These are phyloP conservation scores for Nicotiana paniculata DNA, from an alignment of 257 asterid genomes.

Conservation along the genomic window DNA sequence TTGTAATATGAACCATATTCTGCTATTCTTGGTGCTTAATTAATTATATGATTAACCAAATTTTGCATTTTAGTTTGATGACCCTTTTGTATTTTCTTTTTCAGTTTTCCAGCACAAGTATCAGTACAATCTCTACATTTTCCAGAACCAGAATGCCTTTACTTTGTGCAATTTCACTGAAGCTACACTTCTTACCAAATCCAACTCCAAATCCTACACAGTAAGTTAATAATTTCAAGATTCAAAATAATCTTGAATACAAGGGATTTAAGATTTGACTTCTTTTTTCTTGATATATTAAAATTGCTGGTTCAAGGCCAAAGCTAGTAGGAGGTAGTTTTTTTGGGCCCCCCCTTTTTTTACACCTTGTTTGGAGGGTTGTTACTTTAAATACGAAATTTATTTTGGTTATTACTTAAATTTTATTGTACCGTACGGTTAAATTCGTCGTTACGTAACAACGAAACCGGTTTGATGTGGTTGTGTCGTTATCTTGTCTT, in stretches of 20 bases:
- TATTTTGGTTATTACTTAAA: no score
- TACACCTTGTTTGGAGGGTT: no score
- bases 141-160: conserved; percentile 66
- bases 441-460: no score
- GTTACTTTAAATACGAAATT: no score
- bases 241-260: neutral
- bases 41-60: no score
- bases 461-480: no score
- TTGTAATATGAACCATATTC: neutral
- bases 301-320: no score
- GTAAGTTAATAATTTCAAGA: conserved; percentile 26
- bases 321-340: no score
- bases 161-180: conserved; percentile 65
- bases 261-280: neutral
- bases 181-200: conserved; percentile 67
- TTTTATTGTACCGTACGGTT: no score
- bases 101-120: conserved; percentile 75
- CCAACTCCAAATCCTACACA: conserved; percentile 55
- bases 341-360: no score
- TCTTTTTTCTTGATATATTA: neutral
- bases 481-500: no score
- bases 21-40: neutral
- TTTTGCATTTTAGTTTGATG: neutral
- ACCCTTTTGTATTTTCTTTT: neutral
- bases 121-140: conserved; percentile 68